phyloP scores from a whole-genome alignment of 768 basidiomycete genomes.

The Rhodotorula taiwanensis region DNA sequence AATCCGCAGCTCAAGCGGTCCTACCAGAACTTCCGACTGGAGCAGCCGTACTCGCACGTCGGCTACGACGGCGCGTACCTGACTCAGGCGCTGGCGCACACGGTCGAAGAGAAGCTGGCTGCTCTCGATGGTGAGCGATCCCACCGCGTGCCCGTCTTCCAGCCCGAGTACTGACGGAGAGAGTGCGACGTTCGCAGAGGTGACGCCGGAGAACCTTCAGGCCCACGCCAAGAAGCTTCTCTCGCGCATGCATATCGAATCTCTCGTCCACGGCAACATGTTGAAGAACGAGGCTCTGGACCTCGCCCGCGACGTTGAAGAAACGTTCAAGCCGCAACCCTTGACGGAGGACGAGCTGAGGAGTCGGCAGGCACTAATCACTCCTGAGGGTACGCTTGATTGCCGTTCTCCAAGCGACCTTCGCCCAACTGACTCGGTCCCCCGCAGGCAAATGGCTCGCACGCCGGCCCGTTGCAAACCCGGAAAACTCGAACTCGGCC shows the following conservation, averaged over 20 bases:
- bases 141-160: too few species aligned
- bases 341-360: constrained; percentile 56
- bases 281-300: constrained; percentile 70
- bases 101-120: constrained; percentile 64
- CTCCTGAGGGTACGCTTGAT: constrained; percentile 64
- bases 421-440: too few species aligned
- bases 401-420: too few species aligned
- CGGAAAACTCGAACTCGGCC: constrained; percentile 77
- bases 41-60: constrained; percentile 71
- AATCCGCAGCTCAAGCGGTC: constrained; percentile 58
- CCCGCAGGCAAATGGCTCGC: constrained; percentile 62
- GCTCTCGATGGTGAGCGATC: constrained; percentile 52
- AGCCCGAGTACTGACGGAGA: too few species aligned
- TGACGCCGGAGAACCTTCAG: constrained; percentile 66
- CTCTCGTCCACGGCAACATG: constrained; percentile 77
- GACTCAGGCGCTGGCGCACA: constrained; percentile 66
- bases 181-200: too few species aligned
- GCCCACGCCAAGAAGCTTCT: constrained; percentile 57
- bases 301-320: constrained; percentile 66
- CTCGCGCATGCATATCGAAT: constrained; percentile 60
- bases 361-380: constrained; percentile 53
- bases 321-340: constrained; percentile 55
- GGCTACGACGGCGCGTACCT: constrained; percentile 69
- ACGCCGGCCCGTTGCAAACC: constrained; percentile 64
- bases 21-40: constrained; percentile 80